Conservation (phyloP, 345 rosid species). For the Pistacia vera region DNA sequence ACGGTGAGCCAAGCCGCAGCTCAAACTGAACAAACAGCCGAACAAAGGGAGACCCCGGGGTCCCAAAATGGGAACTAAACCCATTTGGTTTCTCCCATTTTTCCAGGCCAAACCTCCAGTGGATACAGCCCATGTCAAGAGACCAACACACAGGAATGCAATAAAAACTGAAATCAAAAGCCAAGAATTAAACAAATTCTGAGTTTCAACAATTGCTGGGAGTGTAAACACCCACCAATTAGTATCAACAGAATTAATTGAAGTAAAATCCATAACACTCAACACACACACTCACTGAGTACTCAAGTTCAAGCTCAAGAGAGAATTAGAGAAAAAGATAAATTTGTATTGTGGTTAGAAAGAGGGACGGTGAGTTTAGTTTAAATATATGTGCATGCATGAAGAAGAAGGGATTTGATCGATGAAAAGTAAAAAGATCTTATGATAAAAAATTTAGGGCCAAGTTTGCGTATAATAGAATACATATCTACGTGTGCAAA, state of each 20-base stretch:
- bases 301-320: background rate
- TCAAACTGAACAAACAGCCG: conserved; percentile 41
- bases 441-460: background rate
- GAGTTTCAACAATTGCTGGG: conserved; percentile 27
- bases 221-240: conserved; percentile 36
- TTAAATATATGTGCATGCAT: conserved; percentile 2
- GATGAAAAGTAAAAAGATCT: background rate
- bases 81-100: conserved; percentile 43
- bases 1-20: conserved; percentile 48
- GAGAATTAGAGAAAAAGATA: background rate
- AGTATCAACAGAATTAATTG: conserved; percentile 14
- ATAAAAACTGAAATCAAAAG: conserved; percentile 19
- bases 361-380: background rate
- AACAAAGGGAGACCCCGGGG: conserved; percentile 45
- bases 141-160: conserved; percentile 16
- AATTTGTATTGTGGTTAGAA: background rate
- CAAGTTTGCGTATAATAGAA: background rate
- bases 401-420: background rate
- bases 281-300: background rate
- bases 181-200: conserved; percentile 15
- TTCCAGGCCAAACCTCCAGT: conserved; percentile 53
- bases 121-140: conserved; percentile 33
- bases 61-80: conserved; percentile 42
- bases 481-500: background rate
- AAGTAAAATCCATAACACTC: background rate